Base-by-base conservation (phyloP, 371 early-diverging fungal genomes). In the Mortierella sp. region DNA sequence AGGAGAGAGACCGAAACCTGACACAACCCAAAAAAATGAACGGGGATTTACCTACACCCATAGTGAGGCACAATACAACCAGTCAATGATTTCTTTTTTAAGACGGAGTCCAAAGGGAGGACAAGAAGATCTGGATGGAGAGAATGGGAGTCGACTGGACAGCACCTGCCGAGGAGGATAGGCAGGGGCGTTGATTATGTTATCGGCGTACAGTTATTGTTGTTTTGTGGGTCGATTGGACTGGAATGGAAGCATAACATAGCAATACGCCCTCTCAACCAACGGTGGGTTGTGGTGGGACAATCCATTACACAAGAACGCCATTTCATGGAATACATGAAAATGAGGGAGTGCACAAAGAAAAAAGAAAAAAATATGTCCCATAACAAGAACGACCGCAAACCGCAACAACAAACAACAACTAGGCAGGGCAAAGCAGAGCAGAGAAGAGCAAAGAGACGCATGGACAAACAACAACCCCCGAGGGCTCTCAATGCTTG, bases 281-380 rank as follows among this genome's bases (percentile, higher is more conserved):
- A 21, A 21, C 21, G 51, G 21, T 21, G 51, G 18, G 21, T 16
- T 49, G 18, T 18, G 16, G 51, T 51, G 51, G 51, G 27, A 65
- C 65, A 41, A 65, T 38, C 65, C 65, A 65, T 65, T 65, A 65
- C 65, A 65, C 65, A 65, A 65, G 32, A 65, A 27, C 51, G 51
- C 51, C 51, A 51, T 51, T 51, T 18, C 16, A n/a, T 56, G 56
- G n/a, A 56, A 56, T 27, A 46, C 48, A 51, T 51, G 21, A 51
- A 21, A 46, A 46, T 46, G 16, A 14, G 55, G 55, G 1, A 8
- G 55, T 21, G 24, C 65, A 65, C 65, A 65, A 65, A 3, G 14
- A 14, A 65, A 65, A 41, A 41, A 41, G 6, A 7, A 41, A 41
- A 65, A 65, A 65, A 38, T 29, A 6, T 11, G 12, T 3, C 29